Conservation (phyloP, 495 filamentous ascomycete genomes). For the Xylaria scruposa region DNA sequence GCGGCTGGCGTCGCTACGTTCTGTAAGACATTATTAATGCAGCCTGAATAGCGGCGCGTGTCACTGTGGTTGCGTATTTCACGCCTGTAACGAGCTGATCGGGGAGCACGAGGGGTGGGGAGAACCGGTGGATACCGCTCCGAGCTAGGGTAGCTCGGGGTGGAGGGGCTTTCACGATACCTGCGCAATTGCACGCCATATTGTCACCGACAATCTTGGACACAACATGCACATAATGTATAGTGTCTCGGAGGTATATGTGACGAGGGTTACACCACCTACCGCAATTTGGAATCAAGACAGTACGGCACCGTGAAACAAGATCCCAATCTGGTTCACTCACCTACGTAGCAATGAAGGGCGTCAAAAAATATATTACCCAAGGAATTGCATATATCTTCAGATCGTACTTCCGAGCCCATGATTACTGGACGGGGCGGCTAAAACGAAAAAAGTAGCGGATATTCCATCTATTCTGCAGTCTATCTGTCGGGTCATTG, state of each 20-base stretch:
- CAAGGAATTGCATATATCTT: not conserved
- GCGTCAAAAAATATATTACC: slow-evolving; percentile 8
- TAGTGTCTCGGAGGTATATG: not conserved
- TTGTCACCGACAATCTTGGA: not conserved
- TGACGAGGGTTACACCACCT: not conserved
- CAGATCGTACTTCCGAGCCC: not conserved
- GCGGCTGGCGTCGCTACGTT: slow-evolving; percentile 11
- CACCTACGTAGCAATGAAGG: not conserved
- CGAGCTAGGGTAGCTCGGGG: not conserved
- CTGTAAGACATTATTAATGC: slow-evolving; percentile 29
- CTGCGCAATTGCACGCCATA: slow-evolving; percentile 4
- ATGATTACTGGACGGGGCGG: not conserved
- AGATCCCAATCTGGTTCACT: not conserved
- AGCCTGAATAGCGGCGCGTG: slow-evolving; percentile 15
- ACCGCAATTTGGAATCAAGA: not conserved
- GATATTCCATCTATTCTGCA: too few species aligned
- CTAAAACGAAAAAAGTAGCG: not conserved
- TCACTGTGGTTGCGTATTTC: not conserved
- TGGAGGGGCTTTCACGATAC: slow-evolving; percentile 6
- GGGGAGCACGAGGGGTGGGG: not conserved
- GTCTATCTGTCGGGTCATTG: too few species aligned
- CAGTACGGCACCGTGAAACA: not conserved
- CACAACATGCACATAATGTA: not conserved
- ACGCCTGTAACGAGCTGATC: not conserved
- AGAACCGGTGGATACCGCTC: slow-evolving; percentile 17